phyloP scores from a whole-genome alignment of 75 land plant species.

The Pinus albicaulis region DNA sequence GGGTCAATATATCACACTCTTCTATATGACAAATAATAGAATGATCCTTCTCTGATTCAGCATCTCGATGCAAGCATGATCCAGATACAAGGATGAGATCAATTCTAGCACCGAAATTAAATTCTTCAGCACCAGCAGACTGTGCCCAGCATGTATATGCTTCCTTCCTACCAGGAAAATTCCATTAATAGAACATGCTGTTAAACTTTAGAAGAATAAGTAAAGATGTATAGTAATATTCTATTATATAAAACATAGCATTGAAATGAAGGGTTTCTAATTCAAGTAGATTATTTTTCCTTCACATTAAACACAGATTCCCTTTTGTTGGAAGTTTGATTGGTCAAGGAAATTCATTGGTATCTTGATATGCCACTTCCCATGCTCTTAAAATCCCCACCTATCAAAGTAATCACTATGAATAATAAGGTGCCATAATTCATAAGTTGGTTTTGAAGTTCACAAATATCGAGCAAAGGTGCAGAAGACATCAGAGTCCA shows the following conservation, averaged over 20 bases:
- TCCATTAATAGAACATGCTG: neutral
- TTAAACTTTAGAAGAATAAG: neutral
- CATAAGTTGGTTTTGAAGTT: no score
- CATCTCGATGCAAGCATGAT: slow-evolving; percentile 58
- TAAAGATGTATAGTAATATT: neutral
- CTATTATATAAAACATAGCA: neutral
- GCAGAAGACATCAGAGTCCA: no score
- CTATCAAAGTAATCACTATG: neutral
- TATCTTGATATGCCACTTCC: neutral
- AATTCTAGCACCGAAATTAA: slow-evolving; percentile 88
- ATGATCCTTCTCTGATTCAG: slow-evolving; percentile 31
- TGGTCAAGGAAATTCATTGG: neutral
- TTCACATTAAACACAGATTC: neutral
- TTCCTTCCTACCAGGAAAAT: slow-evolving; percentile 48
- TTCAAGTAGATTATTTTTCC: neutral
- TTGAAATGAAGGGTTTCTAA: neutral
- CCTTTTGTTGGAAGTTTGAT: neutral
- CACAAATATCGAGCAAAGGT: no score
- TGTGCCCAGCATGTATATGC: slow-evolving; percentile 92
- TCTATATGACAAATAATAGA: slow-evolving; percentile 67
- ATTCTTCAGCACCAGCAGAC: slow-evolving; percentile 81
- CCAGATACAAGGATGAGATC: slow-evolving; percentile 83
- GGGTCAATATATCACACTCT: slow-evolving; percentile 75
- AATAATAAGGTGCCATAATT: neutral
- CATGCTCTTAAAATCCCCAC: neutral